A percentile compares a stretch with the other conserved stretches of the same genome.
Evolutionary conservation across 495 filamentous ascomycete species (phyloP).

Genomic region (Xylaria cubensis): DNA sequence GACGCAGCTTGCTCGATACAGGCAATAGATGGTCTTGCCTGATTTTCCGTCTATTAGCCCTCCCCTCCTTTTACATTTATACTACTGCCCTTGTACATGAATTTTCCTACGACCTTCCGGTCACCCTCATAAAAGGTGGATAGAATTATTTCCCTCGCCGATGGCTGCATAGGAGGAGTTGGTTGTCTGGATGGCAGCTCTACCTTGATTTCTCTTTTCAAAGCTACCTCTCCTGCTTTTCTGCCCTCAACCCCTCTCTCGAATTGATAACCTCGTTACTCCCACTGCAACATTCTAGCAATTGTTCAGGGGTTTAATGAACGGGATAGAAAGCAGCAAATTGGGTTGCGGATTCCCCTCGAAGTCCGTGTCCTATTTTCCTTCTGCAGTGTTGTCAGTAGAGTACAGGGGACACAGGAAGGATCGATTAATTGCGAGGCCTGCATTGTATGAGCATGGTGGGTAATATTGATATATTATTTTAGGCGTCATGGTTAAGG

Average conservation of each 20-base stretch:
- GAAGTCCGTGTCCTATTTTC: neutral
- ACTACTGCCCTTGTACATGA: neutral
- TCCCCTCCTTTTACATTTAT: neutral
- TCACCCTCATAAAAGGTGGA: neutral
- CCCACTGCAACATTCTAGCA: neutral
- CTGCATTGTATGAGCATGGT: neutral
- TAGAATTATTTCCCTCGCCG: neutral
- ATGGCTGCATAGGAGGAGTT: constrained; percentile 5
- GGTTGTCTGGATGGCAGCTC: neutral
- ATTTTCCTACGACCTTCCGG: neutral
- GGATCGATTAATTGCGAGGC: neutral
- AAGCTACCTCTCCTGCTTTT: neutral
- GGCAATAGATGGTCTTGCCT: constrained; percentile 40
- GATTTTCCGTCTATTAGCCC: neutral
- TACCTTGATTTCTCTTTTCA: neutral
- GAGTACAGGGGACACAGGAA: neutral
- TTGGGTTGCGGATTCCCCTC: too few species aligned
- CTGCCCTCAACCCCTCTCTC: neutral
- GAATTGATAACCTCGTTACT: neutral
- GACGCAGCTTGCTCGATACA: constrained; percentile 54
- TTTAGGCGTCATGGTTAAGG: constrained; percentile 13
- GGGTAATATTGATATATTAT: neutral
- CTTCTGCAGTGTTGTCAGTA: neutral
- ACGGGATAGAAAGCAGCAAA: neutral
- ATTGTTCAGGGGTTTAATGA: neutral